These are phyloP conservation scores for Microcera coccophila DNA, from an alignment of 2,329 filamentous ascomycete species.

Conservation along the genomic window DNA sequence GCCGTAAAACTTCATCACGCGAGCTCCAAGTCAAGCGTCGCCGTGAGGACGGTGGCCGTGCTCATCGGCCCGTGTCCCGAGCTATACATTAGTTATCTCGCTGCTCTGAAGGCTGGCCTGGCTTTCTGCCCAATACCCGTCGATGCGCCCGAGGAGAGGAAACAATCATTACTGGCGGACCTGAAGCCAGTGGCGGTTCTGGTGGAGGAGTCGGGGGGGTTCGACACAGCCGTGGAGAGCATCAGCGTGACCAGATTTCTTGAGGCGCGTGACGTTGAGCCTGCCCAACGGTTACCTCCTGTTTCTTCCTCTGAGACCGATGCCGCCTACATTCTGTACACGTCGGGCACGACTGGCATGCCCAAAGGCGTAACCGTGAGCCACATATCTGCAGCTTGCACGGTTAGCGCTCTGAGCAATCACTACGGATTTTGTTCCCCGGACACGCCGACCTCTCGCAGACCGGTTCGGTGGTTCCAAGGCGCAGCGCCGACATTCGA, in stretches of 20 bases:
- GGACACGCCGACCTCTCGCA: not conserved
- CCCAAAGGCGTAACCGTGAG: not conserved
- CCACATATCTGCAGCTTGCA: not conserved
- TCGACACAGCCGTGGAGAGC: not conserved
- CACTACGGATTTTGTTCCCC: not conserved
- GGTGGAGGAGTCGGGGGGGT: not conserved
- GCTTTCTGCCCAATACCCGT: constrained; percentile 37
- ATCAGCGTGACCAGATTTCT: not conserved
- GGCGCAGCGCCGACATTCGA: constrained; percentile 55
- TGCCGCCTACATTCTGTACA: not conserved
- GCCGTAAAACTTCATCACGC: not conserved
- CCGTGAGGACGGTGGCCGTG: not conserved
- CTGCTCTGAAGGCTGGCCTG: constrained; percentile 32
- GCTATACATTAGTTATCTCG: constrained; percentile 36
- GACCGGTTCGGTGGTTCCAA: constrained; percentile 34
- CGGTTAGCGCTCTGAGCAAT: not conserved
- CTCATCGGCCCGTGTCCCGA: constrained; percentile 23
- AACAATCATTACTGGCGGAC: not conserved
- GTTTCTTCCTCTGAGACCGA: not conserved
- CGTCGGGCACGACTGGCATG: not conserved
- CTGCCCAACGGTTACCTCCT: not conserved
- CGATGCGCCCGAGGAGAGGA: constrained; percentile 28
- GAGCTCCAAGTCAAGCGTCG: not conserved
- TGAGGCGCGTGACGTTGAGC: not conserved
- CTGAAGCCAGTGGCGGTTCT: not conserved